phyloP scores from a whole-genome alignment of 2,329 filamentous ascomycete genomes.

The Dactylellina cionopaga region DNA sequence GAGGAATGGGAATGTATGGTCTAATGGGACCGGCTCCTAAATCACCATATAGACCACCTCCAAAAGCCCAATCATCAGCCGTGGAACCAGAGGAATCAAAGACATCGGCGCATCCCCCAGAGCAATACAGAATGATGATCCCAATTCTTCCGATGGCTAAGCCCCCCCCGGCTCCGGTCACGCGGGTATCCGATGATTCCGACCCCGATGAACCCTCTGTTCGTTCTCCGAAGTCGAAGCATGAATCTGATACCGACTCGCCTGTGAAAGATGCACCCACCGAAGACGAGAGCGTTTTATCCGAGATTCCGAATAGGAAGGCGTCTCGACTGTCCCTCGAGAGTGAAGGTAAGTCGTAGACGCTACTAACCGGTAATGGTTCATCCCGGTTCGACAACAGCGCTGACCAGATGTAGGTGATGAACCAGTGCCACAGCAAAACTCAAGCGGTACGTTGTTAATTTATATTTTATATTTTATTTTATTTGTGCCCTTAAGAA shows the following conservation, averaged over 20 bases:
- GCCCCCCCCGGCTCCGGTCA: background rate
- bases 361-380: background rate
- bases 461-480: background rate
- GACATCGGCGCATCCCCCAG: constrained; percentile 20
- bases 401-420: constrained; percentile 14
- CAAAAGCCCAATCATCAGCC: constrained; percentile 9
- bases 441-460: constrained; percentile 1
- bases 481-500: no score
- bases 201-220: constrained; percentile 16
- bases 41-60: constrained; percentile 58
- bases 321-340: constrained; percentile 27
- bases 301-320: constrained; percentile 2
- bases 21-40: constrained; percentile 64
- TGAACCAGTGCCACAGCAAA: constrained; percentile 16
- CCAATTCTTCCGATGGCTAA: constrained; percentile 44
- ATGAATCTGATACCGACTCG: constrained; percentile 42
- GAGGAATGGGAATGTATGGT: constrained; percentile 91
- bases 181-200: background rate
- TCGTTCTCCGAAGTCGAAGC: constrained; percentile 14
- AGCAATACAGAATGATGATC: constrained; percentile 39
- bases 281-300: constrained; percentile 28
- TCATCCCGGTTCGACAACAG: background rate
- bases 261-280: constrained; percentile 47
- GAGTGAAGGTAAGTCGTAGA: constrained; percentile 42
- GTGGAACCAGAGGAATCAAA: constrained; percentile 19